Evolutionary conservation across 306 rosid genomes (phyloP), one percentile per base, ranked within the genome.

Genomic region (Sicyos baderoa): DNA sequence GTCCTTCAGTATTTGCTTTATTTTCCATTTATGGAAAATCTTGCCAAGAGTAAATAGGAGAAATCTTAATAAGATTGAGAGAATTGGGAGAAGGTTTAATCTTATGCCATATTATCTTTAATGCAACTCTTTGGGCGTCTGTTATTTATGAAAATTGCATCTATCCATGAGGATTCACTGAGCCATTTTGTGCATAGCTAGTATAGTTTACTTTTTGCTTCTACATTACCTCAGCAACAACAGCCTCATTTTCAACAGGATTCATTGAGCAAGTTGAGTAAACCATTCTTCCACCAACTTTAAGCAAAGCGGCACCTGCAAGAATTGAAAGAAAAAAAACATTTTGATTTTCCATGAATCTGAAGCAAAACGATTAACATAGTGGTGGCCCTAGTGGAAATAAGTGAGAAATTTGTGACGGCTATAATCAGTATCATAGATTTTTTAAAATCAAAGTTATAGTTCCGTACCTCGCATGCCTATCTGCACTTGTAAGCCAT

Each of bases 231-330:
- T 94, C 99, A 44, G 92, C 88, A 81, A 94, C 82, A 75, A 94
- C 99, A 32, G 99, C 99, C 76, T 94, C 99, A 76, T 94, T 90
- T 82, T 94, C 99, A 73, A 94, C 81, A 47, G 99, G 99, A 82
- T 94, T 94, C 97, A 90, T 90, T 42, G 99, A 90, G 82, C 99
- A 94, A 5, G 99, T 94, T 35, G 97, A 94, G 79, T 94, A 94
- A 53, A 94, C 97, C 89, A 94, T 88, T 86, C 91, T 86, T 68
- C 96, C 99, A 64, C 96, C 97, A 80, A 88, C 84, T 85, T 88
- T 94, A 68, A 94, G 97, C 82, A 90, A 78, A 74, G 89, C 78
- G 72, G 88, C 16, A 76, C 99, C 99, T 94, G 82, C 73, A 72
- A 71, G 66, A 74, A 76, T 73, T 72, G 79, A 29, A 29, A 29